Evolutionary conservation across 257 asterid species (phyloP), one percentile per base, ranked within the genome.

Genomic region (Scutellaria baicalensis): DNA sequence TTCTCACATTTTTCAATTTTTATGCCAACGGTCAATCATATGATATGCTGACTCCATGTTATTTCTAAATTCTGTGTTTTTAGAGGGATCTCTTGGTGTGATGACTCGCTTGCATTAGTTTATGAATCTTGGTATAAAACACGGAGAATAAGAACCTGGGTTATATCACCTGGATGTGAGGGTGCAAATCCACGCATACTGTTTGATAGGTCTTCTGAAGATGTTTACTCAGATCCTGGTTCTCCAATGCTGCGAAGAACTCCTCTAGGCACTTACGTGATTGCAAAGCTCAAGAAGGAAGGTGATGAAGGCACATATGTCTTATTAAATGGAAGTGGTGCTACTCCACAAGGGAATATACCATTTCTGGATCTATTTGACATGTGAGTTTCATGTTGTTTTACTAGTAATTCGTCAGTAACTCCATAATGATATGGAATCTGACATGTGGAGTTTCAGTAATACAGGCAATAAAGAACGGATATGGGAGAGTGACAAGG

Each of bases 161-260:
- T 84, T 70, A 83, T 88, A 78, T 87, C 97, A 64, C 97, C 99
- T 12, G 96, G 84, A 66, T 64, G 82, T 33, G 84, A 81, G 80
- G 81, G 82, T 78, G 77, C 76, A 57, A 82, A 72, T 75, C 95
- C 96, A 6, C 89, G 84, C 45, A 81, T 91, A 83, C 84, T 94
- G 63, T 94, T 94, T 74, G 99, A 94, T 86, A 79, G 99, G 84
- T 94, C 99, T 71, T 94, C 89, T 21, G 99, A 94, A 84, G 99
- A 94, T 83, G 97, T 94, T 69, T 94, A 94, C 82, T 91, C 99
- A 33, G 99, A 94, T 83, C 99, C 99, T 48, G 99, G 99, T 54
- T 87, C 95, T 80, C 99, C 99, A 23, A 91, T 91, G 98, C 66
- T 75, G 69, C 89, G 97, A 66, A 85, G 97, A 82, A 86, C 97